Evolutionary conservation across 805 yeast species (phyloP).

Genomic region (Candida maltosa): DNA sequence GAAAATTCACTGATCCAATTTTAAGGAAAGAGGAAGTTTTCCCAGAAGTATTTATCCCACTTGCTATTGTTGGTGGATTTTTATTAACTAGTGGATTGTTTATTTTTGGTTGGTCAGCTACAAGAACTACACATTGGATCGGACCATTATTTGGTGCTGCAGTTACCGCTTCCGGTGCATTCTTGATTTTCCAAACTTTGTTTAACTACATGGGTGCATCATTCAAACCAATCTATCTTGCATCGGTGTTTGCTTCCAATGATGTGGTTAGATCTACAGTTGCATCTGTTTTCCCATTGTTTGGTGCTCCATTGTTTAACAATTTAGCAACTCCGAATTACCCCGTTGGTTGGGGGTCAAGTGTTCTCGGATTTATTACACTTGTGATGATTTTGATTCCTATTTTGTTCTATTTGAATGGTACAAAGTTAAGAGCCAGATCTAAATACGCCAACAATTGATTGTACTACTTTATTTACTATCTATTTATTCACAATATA

Average conservation of each 20-base stretch:
- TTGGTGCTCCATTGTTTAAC: constrained; percentile 57
- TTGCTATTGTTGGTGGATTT: constrained; percentile 33
- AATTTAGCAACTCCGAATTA: constrained; percentile 46
- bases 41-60: constrained; percentile 40
- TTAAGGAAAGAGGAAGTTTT: constrained; percentile 10
- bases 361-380: constrained; percentile 42
- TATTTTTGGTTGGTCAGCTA: constrained; percentile 50
- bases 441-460: constrained; percentile 38
- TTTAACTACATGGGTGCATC: constrained; percentile 48
- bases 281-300: constrained; percentile 57
- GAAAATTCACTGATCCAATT: constrained; percentile 17
- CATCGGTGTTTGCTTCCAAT: constrained; percentile 56
- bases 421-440: constrained; percentile 42
- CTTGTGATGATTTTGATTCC: constrained; percentile 46
- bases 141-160: constrained; percentile 43
- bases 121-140: constrained; percentile 44
- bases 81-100: constrained; percentile 42
- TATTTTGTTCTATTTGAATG: constrained; percentile 38
- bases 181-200: constrained; percentile 48
- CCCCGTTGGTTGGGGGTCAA: constrained; percentile 60
- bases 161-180: constrained; percentile 36
- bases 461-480: no score
- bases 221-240: constrained; percentile 42
- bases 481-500: no score
- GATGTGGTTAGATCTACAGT: constrained; percentile 46